Percentiles rank a stretch among this genome's conserved stretches.
These are phyloP conservation scores for Yamadazyma mexicana DNA, from an alignment of 1,139 yeast genomes.

Conservation along the genomic window DNA sequence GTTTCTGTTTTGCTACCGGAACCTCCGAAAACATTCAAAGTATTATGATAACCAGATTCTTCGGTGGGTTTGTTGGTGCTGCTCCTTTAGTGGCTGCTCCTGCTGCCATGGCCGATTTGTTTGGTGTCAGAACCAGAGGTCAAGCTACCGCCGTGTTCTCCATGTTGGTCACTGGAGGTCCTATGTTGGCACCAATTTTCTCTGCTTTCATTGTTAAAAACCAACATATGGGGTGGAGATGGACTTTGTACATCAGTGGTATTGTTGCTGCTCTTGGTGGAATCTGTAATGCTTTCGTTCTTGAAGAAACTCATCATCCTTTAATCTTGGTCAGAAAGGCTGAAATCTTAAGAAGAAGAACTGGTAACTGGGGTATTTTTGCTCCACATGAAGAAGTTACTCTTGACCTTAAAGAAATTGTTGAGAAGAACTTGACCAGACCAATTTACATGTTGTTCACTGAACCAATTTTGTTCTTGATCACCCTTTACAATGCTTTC, in stretches of 20 bases:
- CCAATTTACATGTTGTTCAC: conserved; percentile 66
- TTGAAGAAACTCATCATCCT: conserved; percentile 54
- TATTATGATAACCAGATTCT: conserved; percentile 39
- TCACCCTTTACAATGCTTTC: conserved; percentile 77
- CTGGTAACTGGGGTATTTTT: conserved; percentile 74
- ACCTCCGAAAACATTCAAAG: conserved; percentile 38
- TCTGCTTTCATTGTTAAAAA: conserved; percentile 38
- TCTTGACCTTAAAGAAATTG: conserved; percentile 61
- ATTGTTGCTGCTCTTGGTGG: conserved; percentile 42
- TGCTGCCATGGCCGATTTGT: conserved; percentile 41
- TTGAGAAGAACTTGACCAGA: conserved; percentile 66
- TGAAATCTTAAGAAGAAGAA: conserved; percentile 53
- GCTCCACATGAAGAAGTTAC: conserved; percentile 80
- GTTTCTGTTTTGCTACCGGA: conserved; percentile 38
- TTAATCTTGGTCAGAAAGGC: conserved; percentile 62
- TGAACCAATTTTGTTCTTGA: conserved; percentile 71
- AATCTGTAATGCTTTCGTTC: conserved; percentile 27
- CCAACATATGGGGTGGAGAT: conserved; percentile 51
- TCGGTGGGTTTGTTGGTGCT: conserved; percentile 39
- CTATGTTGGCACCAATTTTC: conserved; percentile 45
- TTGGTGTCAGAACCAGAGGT: conserved; percentile 32
- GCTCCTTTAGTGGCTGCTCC: conserved; percentile 43
- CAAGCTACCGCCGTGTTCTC: conserved; percentile 35
- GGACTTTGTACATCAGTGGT: conserved; percentile 57
- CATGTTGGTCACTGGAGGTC: conserved; percentile 43